phyloP scores from a whole-genome alignment of 306 rosid genomes.

The Ormosia semicastrata region DNA sequence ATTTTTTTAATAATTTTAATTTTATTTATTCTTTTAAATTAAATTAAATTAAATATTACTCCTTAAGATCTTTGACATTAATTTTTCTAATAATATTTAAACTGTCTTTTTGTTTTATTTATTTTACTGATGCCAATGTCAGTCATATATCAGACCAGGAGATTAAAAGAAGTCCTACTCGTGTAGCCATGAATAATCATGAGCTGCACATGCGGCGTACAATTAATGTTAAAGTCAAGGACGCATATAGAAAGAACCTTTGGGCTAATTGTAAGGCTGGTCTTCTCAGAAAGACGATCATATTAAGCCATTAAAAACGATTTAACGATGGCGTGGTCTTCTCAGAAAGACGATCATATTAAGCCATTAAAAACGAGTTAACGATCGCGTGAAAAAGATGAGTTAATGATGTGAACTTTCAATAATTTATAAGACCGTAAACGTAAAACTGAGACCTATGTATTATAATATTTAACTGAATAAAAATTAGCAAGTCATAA shows the following conservation, averaged over 20 bases:
- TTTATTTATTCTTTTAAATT: too few relatives aligned
- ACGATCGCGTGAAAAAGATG: not conserved
- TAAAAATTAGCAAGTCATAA: not conserved
- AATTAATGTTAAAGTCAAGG: not conserved
- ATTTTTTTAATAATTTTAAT: too few relatives aligned
- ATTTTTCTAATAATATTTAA: too few relatives aligned
- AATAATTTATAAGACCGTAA: not conserved
- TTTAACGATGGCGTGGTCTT: not conserved
- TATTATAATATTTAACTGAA: not conserved
- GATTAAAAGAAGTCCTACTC: not conserved
- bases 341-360: not conserved
- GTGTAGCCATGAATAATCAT: not conserved
- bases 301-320: not conserved
- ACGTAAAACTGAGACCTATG: not conserved
- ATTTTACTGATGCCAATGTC: too few relatives aligned
- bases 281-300: not conserved
- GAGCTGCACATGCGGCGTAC: not conserved
- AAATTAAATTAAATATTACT: too few relatives aligned
- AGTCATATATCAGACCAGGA: not conserved
- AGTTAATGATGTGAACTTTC: not conserved
- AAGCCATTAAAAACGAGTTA: not conserved
- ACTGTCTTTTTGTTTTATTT: too few relatives aligned
- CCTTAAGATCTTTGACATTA: too few relatives aligned
- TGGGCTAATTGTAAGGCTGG: constrained; percentile 6
- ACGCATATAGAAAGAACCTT: not conserved